Base-by-base conservation (phyloP, 192 early-diverging fungal species). In the Coemansia sp. region DNA sequence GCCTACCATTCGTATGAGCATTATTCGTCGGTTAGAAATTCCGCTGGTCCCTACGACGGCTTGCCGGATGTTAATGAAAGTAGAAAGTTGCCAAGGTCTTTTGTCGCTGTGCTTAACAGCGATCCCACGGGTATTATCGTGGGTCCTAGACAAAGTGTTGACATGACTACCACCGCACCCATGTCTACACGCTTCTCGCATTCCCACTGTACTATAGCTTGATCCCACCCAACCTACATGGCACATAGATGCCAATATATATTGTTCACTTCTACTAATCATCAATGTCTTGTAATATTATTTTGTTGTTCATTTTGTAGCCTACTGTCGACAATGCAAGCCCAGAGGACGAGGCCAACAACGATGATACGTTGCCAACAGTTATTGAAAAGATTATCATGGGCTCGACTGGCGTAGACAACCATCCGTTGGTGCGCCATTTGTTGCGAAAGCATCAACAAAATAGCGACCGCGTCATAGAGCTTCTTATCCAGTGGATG, bases 1-100 rank as follows among this genome's bases (percentile, higher is more conserved):
- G 90, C 90, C 70, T 92, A 92, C 71, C 91, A 92, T 60, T 89
- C 85, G 60, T 92, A 90, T 82, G 90, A 92, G 65, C 91, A 91
- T 68, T 92, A 93, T 50, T 91, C 89, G 46, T 93, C 92, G 1
- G 88, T 93, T 31, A 76, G 91, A 5, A 92, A 91, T 52, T 79
- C 84, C 22, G 74, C 78, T 50, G 92, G 91, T 0, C 91, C 92
- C 18, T 79, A 86, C 24, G 74, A 71, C 1, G 92, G 92, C 15
- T 72, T 83, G 50, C 90, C 92, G 3, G 73, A 88, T 33, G 90
- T 92, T 27, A 87, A 85, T 67, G 70, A 65, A 72, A 64, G 74
- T 64, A 62, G 33, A n/a, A 55, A 62, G 15, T 33, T 52, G 58
- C 27, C 12, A 39, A 44, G 31, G 43, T 34, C 44, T 49, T 69